phyloP scores from a whole-genome alignment of 2,329 filamentous ascomycete genomes.

The Neofusicoccum sp. region DNA sequence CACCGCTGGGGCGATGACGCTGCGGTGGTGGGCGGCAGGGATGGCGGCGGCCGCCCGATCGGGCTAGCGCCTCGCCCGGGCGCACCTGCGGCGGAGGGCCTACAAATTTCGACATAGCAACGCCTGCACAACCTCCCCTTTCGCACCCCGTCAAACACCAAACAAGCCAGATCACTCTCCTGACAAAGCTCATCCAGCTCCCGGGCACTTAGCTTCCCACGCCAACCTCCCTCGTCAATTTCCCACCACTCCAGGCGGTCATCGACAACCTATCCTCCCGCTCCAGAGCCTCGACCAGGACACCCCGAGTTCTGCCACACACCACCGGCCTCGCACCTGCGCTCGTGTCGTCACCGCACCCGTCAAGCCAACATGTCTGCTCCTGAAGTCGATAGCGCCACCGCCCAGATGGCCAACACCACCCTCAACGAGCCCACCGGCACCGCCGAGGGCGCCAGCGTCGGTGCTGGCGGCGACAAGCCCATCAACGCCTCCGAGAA shows the following conservation, averaged over 20 bases:
- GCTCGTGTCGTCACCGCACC: slow-evolving; percentile 60
- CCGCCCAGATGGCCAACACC: slow-evolving; percentile 68
- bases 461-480: slow-evolving; percentile 57
- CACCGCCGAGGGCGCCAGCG: slow-evolving; percentile 59
- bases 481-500: slow-evolving; percentile 74
- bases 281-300: slow-evolving; percentile 42
- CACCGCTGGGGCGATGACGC: slow-evolving; percentile 16
- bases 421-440: slow-evolving; percentile 60
- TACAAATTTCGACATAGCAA: slow-evolving; percentile 22
- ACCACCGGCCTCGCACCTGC: slow-evolving; percentile 22
- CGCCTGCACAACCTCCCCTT: slow-evolving; percentile 21
- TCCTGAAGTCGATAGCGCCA: slow-evolving; percentile 71
- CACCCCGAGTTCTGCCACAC: slow-evolving; percentile 45
- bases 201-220: slow-evolving; percentile 55
- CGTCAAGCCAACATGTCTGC: slow-evolving; percentile 78
- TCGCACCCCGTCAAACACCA: slow-evolving; percentile 22
- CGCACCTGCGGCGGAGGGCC: slow-evolving; percentile 20
- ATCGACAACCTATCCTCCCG: slow-evolving; percentile 40
- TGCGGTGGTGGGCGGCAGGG: slow-evolving; percentile 10
- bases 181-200: slow-evolving; percentile 25
- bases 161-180: slow-evolving; percentile 21
- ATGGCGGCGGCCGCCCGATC: background rate
- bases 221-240: slow-evolving; percentile 54
- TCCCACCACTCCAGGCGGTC: slow-evolving; percentile 52
- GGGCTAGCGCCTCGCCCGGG: slow-evolving; percentile 17